phyloP scores from a whole-genome alignment of 768 basidiomycete species.

The Amanita muscaria region DNA sequence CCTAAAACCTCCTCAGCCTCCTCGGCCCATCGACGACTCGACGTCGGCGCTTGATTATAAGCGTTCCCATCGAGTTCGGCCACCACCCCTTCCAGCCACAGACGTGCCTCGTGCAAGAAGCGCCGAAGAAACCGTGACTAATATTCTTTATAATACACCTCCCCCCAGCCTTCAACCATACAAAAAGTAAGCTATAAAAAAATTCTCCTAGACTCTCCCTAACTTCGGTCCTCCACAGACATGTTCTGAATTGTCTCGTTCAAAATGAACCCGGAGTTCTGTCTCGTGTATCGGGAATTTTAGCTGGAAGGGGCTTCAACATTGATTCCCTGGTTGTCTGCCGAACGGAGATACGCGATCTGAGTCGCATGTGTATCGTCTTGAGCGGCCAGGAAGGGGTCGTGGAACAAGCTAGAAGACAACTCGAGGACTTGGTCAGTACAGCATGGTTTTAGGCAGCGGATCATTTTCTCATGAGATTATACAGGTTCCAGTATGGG shows the following conservation, averaged over 20 bases:
- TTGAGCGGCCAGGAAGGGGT: conserved; percentile 95
- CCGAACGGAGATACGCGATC: conserved; percentile 92
- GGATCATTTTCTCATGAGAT: too few relatives aligned
- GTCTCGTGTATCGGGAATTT: conserved; percentile 93
- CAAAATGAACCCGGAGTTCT: conserved; percentile 99
- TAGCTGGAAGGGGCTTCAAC: conserved; percentile 97
- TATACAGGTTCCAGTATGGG: conserved; percentile 93
- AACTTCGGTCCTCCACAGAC: conserved; percentile 36
- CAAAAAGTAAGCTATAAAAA: conserved; percentile 59
- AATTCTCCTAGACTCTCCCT: neutral
- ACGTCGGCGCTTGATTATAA: conserved; percentile 96
- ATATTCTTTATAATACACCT: conserved; percentile 94
- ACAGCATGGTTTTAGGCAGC: too few relatives aligned
- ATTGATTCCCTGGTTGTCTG: conserved; percentile 98
- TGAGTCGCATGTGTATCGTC: conserved; percentile 97
- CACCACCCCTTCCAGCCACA: conserved; percentile 79
- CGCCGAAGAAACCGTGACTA: conserved; percentile 95
- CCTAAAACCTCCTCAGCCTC: conserved; percentile 52
- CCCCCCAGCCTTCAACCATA: conserved; percentile 86
- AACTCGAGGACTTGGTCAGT: conserved; percentile 94
- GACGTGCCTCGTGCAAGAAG: conserved; percentile 77
- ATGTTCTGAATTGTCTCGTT: conserved; percentile 94
- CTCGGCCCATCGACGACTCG: conserved; percentile 80
- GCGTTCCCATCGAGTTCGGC: conserved; percentile 53
- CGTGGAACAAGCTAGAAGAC: conserved; percentile 92